These are phyloP conservation scores for Aspergillus sp. DNA, from an alignment of 2,329 filamentous ascomycete species.

Conservation along the genomic window DNA sequence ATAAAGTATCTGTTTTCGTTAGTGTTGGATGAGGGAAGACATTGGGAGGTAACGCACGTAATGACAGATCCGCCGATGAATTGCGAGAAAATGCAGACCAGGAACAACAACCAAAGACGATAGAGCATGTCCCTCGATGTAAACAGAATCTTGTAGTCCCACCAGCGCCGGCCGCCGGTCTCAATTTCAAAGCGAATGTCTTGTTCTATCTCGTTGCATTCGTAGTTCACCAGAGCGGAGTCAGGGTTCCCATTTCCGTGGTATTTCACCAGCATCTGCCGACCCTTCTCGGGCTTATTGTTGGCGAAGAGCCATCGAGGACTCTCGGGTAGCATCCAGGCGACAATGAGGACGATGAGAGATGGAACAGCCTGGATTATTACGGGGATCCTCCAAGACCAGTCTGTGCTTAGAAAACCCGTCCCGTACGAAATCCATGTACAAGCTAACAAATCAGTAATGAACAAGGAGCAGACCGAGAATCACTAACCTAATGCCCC, in stretches of 20 bases:
- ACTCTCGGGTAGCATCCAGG: slow-evolving; percentile 61
- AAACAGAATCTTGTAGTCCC: slow-evolving; percentile 9
- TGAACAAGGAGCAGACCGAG: neutral
- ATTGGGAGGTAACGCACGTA: neutral
- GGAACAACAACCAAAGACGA: slow-evolving; percentile 8
- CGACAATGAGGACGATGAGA: slow-evolving; percentile 48
- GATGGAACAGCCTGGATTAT: slow-evolving; percentile 51
- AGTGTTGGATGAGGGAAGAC: neutral
- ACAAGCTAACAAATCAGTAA: slow-evolving; percentile 2
- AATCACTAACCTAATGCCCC: slow-evolving; percentile 8
- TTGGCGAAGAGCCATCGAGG: slow-evolving; percentile 63
- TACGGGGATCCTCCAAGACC: slow-evolving; percentile 61
- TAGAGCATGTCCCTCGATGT: slow-evolving; percentile 6
- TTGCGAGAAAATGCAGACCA: slow-evolving; percentile 9
- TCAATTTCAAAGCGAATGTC: slow-evolving; percentile 9
- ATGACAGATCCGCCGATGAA: slow-evolving; percentile 10
- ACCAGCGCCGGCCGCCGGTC: slow-evolving; percentile 7
- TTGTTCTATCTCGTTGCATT: slow-evolving; percentile 24
- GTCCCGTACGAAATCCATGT: slow-evolving; percentile 25
- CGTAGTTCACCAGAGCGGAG: slow-evolving; percentile 21
- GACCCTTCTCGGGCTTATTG: slow-evolving; percentile 57
- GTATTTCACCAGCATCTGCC: slow-evolving; percentile 58
- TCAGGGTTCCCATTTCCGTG: slow-evolving; percentile 53
- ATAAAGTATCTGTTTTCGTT: slow-evolving; percentile 6
- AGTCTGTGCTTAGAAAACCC: slow-evolving; percentile 22